These are phyloP conservation scores for Podila epigama DNA, from an alignment of 192 early-diverging fungal genomes.

Conservation along the genomic window DNA sequence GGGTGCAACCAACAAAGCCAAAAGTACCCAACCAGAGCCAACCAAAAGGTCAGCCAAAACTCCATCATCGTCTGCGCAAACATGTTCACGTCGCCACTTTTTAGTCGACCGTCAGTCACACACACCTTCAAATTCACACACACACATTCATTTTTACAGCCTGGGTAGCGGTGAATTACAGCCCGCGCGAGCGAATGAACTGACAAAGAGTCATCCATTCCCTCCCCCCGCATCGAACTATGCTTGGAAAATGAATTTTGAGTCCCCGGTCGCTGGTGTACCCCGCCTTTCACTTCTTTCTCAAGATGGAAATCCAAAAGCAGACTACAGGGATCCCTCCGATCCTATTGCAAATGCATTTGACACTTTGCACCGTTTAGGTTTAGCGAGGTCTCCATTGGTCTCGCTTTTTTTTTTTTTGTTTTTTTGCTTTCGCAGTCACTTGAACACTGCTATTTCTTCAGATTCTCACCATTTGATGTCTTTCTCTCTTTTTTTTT, in stretches of 20 bases:
- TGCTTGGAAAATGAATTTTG: conserved; percentile 41
- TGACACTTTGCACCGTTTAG: neutral
- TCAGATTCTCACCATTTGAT: neutral
- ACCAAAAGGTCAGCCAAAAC: too few relatives aligned
- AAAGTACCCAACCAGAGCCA: neutral
- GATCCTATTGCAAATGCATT: too few relatives aligned
- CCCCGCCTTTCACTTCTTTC: neutral
- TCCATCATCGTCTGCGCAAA: too few relatives aligned
- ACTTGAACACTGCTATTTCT: neutral
- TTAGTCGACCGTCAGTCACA: too few relatives aligned
- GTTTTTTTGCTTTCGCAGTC: neutral
- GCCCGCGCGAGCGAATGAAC: too few relatives aligned
- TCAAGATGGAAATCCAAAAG: neutral
- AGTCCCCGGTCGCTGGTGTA: too few relatives aligned
- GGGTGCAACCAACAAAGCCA: neutral
- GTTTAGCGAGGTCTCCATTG: neutral
- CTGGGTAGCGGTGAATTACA: too few relatives aligned
- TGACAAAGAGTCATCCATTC: too few relatives aligned
- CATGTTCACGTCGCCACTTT: too few relatives aligned
- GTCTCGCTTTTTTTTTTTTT: neutral
- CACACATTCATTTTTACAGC: too few relatives aligned
- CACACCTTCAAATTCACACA: too few relatives aligned
- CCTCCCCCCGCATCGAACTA: too few relatives aligned
- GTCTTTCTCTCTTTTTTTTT: neutral
- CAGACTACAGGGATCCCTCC: neutral